Base-by-base conservation (phyloP, 495 filamentous ascomycete genomes). In the Saxispiralis lemnorum region DNA sequence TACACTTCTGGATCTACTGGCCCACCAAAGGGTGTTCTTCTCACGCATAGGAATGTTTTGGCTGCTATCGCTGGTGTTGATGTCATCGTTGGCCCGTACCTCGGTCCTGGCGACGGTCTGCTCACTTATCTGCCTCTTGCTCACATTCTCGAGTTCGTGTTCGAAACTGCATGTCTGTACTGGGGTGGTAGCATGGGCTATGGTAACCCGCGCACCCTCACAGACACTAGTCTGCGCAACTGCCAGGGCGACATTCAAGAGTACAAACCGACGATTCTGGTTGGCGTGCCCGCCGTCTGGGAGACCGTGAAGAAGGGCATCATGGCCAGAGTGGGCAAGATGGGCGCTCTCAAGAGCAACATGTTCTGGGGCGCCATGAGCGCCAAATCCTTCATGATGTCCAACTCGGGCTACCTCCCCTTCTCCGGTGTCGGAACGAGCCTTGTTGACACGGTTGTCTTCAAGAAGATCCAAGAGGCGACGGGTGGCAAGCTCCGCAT, bases 1-100 rank as follows among this genome's bases (percentile, higher is more conserved):
- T 97, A 96, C 67, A 97, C 89, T 1, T 96, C 89, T 24, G 89
- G 89, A 35, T 93, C 88, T n/a, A 97, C 89, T 4, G 89, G 89
- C 39, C 74, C 86, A 0, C 89, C 89, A 31, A 97, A 96, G 70
- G 89, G 89, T 62, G 89, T 97, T 20, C 76, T 85, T 24, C 62
- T 97, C 51, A 89, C 78, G 53, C 89, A 97, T 60, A 80, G 66
- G 43, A 82, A 86, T 54, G 83, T 97, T 15, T 68, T 97, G 53
- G 88, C 83, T 51, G 79, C 88, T 39, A 76, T 92, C 55, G 76
- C 89, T 36, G 89, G 89, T 60, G 82, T 94, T 35, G 79, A 80
- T 52, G 76, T 76, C 15, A 81, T 95, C 51, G 76, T 95, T 38
- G 81, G 86, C 14, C 69, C 72, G 11, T 93, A 84, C 54, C 75